Percentiles rank a stretch among this genome's conserved stretches.
Conservation (phyloP, 2,329 filamentous ascomycete genomes). For the Beauveria brongniartii region DNA sequence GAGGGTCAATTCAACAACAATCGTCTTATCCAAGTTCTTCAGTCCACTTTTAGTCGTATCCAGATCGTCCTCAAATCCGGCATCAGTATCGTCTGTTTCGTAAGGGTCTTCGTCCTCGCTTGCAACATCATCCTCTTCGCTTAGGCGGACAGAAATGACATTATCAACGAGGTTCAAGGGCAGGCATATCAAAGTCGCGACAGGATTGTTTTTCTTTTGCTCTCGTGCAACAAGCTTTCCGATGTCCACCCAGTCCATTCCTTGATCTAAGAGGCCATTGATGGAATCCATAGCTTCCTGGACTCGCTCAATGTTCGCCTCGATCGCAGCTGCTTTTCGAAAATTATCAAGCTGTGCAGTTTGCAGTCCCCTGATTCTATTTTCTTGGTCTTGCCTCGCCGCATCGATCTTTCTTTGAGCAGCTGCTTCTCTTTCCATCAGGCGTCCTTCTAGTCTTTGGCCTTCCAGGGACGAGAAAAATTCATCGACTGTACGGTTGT, state of each 20-base stretch:
- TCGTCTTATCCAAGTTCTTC: constrained; percentile 36
- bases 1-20: constrained; percentile 81
- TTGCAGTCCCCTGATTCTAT: constrained; percentile 76
- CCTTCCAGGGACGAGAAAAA: constrained; percentile 97
- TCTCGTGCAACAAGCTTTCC: constrained; percentile 82
- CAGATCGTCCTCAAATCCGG: constrained; percentile 23
- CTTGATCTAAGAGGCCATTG: constrained; percentile 82
- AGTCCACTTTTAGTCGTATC: constrained; percentile 23
- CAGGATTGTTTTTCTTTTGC: constrained; percentile 69
- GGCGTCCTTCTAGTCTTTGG: constrained; percentile 76
- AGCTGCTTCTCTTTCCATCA: constrained; percentile 72
- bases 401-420: constrained; percentile 80
- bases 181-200: constrained; percentile 78
- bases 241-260: constrained; percentile 97
- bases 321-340: constrained; percentile 81
- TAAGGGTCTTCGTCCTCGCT: constrained; percentile 50
- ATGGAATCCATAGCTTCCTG: constrained; percentile 90
- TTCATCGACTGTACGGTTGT: constrained; percentile 90
- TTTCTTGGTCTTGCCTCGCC: constrained; percentile 75
- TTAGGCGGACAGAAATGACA: constrained; percentile 69
- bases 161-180: constrained; percentile 89
- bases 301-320: constrained; percentile 83
- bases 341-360: constrained; percentile 74
- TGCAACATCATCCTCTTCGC: constrained; percentile 59
- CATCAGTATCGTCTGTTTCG: constrained; percentile 60